Conservation (phyloP, 495 filamentous ascomycete species). For the Pyronema omphalodes region DNA sequence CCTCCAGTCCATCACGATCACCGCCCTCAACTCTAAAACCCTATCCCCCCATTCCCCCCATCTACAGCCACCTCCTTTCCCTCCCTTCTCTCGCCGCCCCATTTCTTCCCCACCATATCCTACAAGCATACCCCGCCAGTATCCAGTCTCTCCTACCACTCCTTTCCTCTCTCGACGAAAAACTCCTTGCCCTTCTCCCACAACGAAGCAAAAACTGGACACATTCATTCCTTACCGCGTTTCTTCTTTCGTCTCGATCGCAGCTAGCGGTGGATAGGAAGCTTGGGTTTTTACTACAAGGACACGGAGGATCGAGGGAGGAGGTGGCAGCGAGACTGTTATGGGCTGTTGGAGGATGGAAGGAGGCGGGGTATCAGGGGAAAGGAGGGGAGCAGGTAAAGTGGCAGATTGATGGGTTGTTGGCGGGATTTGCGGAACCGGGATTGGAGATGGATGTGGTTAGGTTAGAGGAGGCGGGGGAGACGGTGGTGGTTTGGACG, state of each 20-base stretch:
- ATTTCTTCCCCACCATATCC: not conserved
- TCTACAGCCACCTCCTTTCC: not conserved
- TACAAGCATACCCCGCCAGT: not conserved
- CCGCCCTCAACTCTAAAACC: not conserved
- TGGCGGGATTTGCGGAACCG: not conserved
- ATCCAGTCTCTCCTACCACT: not conserved
- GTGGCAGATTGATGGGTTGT: not conserved
- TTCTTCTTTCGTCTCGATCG: not conserved
- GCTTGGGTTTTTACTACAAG: not conserved
- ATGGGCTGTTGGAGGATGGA: not conserved
- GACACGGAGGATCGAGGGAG: not conserved
- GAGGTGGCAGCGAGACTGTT: not conserved
- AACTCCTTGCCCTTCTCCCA: not conserved
- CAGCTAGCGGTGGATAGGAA: not conserved
- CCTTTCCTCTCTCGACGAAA: not conserved
- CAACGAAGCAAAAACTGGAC: not conserved
- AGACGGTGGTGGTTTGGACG: constrained; percentile 5
- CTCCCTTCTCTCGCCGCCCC: not conserved
- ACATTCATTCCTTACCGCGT: not conserved
- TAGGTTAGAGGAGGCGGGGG: not conserved
- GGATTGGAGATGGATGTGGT: not conserved
- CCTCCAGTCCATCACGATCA: too few relatives aligned
- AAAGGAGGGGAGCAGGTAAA: not conserved
- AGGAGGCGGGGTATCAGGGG: not conserved
- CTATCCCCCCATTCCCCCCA: not conserved